Evolutionary conservation across 306 rosid genomes (phyloP), one percentile per base, ranked within the genome.

Genomic region (Oxytropis ochrocephala): DNA sequence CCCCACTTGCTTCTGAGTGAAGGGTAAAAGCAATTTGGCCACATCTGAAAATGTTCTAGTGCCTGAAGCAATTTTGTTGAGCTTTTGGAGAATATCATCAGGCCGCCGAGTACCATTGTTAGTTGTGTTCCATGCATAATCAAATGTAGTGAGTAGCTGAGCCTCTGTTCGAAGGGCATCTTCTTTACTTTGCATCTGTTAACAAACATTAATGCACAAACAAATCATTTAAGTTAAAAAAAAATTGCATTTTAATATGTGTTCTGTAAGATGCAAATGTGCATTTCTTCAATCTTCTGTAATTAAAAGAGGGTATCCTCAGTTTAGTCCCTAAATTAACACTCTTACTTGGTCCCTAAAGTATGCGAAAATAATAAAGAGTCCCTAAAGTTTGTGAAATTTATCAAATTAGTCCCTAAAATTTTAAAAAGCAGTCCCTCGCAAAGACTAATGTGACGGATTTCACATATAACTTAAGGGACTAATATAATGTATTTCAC

Each of bases 51-150:
- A 72, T 49, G 64, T 76, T 49, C 16, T 48, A 36, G 81, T 11
- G 33, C 77, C 73, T 5, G 91, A 80, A 66, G 93, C 80, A 8
- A 75, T 51, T 72, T 77, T 75, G 48, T 83, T 65, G 8, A 92
- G 82, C 78, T 77, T 92, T 36, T 50, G 50, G 36, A 83, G 68
- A 81, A 90, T 80, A 70, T 93, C 98, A 46, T 74, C 60, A 13
- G 81, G 93, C 50, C 91, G 85, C 1, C 87, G 60, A 24, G 57
- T 68, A 35, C 96, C 96, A 63, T 93, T 93, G 12, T 6, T 54
- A 71, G 56, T 58, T 10, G 85, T 49, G 82, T 88, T 93, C 98
- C 98, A 93, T 11, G 96, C 96, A 76, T 86, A 90, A 81, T 93
- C 96, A 75, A 90, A 93, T 75, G 83, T 84, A 19, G 39, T 68